Base-by-base conservation (phyloP, 2,329 filamentous ascomycete genomes). In the Claviceps humidiphila region DNA sequence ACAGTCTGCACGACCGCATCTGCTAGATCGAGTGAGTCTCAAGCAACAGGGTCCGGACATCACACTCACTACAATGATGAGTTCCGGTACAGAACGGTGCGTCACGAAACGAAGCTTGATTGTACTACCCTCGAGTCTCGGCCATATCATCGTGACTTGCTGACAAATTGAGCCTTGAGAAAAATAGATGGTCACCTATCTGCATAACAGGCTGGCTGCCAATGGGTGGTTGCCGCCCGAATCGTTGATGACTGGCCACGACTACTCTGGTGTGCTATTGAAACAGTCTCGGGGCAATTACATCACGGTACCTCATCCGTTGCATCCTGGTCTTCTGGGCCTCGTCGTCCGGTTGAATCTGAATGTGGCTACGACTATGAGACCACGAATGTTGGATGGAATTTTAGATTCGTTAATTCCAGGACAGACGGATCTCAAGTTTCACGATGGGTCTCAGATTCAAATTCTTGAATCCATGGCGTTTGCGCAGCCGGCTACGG, bases 361-460 rank as follows among this genome's bases (percentile, higher is more conserved):
- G 20, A 63, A 66, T 16, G 71, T 74, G 38, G 72, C 71, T 14
- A 66, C 75, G 53, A 76, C 74, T 9, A 74, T 77, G 70, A 69
- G 68, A 9, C 71, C 71, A 1, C 67, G 74, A 46, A 72, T 73
- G 52, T 71, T 72, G 30, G 65, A 69, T 20, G 69, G 69, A 16
- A 70, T 76, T 39, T 65, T 74, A 54, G 61, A 65, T n/a, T 64
- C 64, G 0, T 55, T 76, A 24, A 54, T 66, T 7, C 63, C 66
- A 6, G 63, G 63, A 38, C 71, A 74, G 51, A 68, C 63, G 0
- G 71, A 74, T 55, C 60, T 76, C 30, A 61, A 64, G 43, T 64
- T 72, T 53, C 65, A 64, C 40, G 64, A 66, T 49, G 71, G 72
- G 4, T 72, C 68, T 43, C 66, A 70, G 50, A 62, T 74, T 4